phyloP scores from a whole-genome alignment of 2,329 filamentous ascomycete species.

The Alternaria alternata region DNA sequence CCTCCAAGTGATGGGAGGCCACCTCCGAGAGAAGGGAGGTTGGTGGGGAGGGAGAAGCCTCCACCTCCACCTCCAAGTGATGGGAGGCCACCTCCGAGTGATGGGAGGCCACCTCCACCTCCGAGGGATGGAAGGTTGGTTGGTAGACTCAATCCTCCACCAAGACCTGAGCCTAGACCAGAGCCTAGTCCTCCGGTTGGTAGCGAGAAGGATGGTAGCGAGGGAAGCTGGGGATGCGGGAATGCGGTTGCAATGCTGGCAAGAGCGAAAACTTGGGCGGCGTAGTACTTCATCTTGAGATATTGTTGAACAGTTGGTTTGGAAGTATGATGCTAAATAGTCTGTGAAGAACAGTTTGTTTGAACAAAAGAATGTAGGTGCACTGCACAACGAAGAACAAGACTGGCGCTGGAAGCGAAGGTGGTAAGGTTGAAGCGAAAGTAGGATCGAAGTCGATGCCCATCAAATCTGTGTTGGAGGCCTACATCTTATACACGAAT shows the following conservation, averaged over 20 bases:
- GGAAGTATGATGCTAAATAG: neutral
- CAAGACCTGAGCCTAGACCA: neutral
- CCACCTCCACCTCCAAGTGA: too few relatives aligned
- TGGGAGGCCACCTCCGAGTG: too few relatives aligned
- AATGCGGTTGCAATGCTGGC: conserved; percentile 32
- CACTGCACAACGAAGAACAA: conserved; percentile 28
- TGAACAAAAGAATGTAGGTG: conserved; percentile 24
- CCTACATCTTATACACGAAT: conserved; percentile 1
- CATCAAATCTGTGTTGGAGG: neutral
- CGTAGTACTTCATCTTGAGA: conserved; percentile 38
- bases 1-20: too few relatives aligned
- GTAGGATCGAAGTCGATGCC: conserved; percentile 15
- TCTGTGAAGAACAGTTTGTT: neutral
- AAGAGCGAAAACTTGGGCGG: conserved; percentile 26
- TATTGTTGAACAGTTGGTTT: neutral
- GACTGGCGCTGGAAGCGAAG: neutral
- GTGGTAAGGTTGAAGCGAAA: conserved; percentile 11
- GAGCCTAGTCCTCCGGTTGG: conserved; percentile 13
- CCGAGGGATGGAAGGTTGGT: neutral
- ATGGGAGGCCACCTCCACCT: too few relatives aligned
- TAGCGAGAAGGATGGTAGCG: conserved; percentile 19
- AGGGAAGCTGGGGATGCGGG: conserved; percentile 31
- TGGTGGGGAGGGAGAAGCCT: too few relatives aligned
- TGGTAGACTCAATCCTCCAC: neutral
- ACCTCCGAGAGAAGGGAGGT: neutral